Conservation (phyloP, 202 grass and related monocot species). For the Elaeis oleifera region DNA sequence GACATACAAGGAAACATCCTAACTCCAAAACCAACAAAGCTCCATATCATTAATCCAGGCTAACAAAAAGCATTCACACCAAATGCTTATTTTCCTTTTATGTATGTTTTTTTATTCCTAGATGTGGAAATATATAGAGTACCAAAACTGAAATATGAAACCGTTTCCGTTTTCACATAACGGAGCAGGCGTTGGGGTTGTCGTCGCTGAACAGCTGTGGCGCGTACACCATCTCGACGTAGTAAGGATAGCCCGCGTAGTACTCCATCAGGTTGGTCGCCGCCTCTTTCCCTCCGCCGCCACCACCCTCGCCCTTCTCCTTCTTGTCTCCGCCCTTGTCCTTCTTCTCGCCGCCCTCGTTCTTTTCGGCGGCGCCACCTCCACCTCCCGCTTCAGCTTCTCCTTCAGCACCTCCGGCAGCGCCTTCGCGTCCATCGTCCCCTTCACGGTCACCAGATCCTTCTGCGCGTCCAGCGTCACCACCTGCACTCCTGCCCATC, state of each 20-base stretch:
- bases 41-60: too few relatives aligned
- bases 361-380: constrained; percentile 32
- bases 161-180: constrained; percentile 25
- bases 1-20: too few relatives aligned
- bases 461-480: constrained; percentile 41
- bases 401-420: constrained; percentile 33
- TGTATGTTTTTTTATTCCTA: too few relatives aligned
- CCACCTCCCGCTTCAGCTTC: constrained; percentile 40
- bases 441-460: constrained; percentile 57
- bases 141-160: too few relatives aligned
- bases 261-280: not conserved
- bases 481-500: constrained; percentile 44
- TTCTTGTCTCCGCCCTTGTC: constrained; percentile 11
- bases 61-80: too few relatives aligned
- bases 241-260: constrained; percentile 20
- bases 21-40: too few relatives aligned
- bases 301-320: constrained; percentile 15
- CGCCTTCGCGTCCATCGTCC: constrained; percentile 63
- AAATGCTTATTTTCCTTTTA: too few relatives aligned
- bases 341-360: not conserved
- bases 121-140: too few relatives aligned
- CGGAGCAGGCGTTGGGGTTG: constrained; percentile 45
- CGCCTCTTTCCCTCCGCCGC: constrained; percentile 18
- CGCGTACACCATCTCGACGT: constrained; percentile 15
- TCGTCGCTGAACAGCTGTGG: constrained; percentile 40